Percentiles rank a stretch among this genome's conserved stretches.
Evolutionary conservation across 2,329 filamentous ascomycete genomes (phyloP).

Genomic region (Fusarium chlamydosporum): DNA sequence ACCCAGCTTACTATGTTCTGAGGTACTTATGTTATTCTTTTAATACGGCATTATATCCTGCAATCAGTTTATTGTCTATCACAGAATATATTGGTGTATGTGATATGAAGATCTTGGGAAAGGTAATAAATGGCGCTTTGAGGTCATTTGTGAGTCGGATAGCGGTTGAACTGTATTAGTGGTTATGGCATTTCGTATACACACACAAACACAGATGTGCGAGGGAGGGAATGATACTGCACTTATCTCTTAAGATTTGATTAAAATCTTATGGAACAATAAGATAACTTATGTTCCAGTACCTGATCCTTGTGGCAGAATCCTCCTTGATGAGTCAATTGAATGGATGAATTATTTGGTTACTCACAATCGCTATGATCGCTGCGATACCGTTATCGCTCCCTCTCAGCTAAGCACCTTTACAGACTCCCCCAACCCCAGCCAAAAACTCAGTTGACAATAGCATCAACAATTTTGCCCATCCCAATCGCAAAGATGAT

Average conservation of each 20-base stretch:
- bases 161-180: background rate
- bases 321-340: constrained; percentile 17
- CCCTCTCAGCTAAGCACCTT: constrained; percentile 6
- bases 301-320: background rate
- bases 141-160: background rate
- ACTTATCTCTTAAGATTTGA: background rate
- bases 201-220: background rate
- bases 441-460: constrained; percentile 26
- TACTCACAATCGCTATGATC: constrained; percentile 30
- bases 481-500: constrained; percentile 45
- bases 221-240: background rate
- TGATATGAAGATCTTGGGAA: background rate
- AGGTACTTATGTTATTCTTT: too few species aligned
- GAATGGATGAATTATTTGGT: constrained; percentile 10
- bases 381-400: constrained; percentile 47
- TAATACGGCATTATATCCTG: too few species aligned
- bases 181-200: background rate
- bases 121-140: background rate
- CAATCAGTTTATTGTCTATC: too few species aligned
- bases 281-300: too few species aligned
- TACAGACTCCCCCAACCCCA: constrained; percentile 28
- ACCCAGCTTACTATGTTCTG: too few species aligned
- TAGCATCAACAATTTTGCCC: constrained; percentile 26
- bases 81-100: too few species aligned
- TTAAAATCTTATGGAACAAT: too few species aligned